phyloP scores from a whole-genome alignment of 2,329 filamentous ascomycete species.

The Trichoderma citrinoviride region DNA sequence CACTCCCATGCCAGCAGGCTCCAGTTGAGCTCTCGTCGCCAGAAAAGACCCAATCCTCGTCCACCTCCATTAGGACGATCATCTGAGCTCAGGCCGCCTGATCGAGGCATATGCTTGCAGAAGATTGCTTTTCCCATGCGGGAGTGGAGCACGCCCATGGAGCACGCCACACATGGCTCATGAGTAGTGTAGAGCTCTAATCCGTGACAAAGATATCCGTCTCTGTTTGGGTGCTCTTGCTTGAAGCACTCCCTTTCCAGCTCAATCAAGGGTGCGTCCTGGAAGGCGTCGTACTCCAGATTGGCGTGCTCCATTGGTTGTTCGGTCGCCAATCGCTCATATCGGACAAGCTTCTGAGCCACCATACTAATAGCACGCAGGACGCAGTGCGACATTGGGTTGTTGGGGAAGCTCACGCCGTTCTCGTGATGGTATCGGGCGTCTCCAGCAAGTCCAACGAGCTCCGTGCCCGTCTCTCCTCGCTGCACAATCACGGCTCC shows the following conservation, averaged over 20 bases:
- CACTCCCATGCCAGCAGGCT: constrained; percentile 79
- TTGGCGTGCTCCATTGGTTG: constrained; percentile 38
- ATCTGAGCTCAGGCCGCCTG: constrained; percentile 81
- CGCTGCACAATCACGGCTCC: constrained; percentile 75
- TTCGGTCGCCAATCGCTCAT: constrained; percentile 47
- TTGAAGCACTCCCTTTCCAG: constrained; percentile 63
- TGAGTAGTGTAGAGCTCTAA: constrained; percentile 93
- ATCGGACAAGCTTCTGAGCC: constrained; percentile 61
- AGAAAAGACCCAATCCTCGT: constrained; percentile 65
- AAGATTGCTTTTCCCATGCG: constrained; percentile 86
- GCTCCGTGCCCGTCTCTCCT: constrained; percentile 47
- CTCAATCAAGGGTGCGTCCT: constrained; percentile 65
- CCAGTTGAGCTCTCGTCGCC: constrained; percentile 80
- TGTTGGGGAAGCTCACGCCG: constrained; percentile 52
- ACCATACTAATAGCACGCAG: constrained; percentile 82
- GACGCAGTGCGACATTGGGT: constrained; percentile 75
- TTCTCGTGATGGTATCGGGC: constrained; percentile 64
- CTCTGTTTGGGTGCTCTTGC: constrained; percentile 63
- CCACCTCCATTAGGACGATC: constrained; percentile 56
- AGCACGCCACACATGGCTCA: constrained; percentile 95
- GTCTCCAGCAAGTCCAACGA: constrained; percentile 74
- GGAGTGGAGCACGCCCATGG: constrained; percentile 93
- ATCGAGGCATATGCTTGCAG: constrained; percentile 71
- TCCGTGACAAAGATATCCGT: constrained; percentile 91
- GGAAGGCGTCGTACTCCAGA: constrained; percentile 61